Percentiles rank a stretch among this genome's conserved stretches.
phyloP scores from a whole-genome alignment of 2,329 filamentous ascomycete species.

The Pyricularia grisea region DNA sequence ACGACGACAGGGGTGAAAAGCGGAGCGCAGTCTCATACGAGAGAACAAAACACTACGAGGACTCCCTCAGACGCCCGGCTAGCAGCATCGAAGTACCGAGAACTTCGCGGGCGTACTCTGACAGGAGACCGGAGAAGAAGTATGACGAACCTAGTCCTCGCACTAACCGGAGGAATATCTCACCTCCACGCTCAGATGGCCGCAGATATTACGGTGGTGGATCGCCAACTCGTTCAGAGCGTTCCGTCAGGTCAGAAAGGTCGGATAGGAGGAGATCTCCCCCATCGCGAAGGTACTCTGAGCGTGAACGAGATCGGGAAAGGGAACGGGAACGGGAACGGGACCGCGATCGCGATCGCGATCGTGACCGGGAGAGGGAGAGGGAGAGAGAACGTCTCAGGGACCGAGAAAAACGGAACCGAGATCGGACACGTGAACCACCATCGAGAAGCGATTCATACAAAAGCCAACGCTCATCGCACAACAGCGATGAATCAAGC shows the following conservation, averaged over 20 bases:
- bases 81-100: slow-evolving; percentile 14
- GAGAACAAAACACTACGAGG: not conserved
- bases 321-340: too few species aligned
- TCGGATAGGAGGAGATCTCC: slow-evolving; percentile 9
- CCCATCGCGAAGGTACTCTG: slow-evolving; percentile 13
- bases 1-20: not conserved
- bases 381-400: slow-evolving; percentile 1
- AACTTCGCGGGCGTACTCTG: not conserved
- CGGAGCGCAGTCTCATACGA: not conserved
- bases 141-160: slow-evolving; percentile 8
- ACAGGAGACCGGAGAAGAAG: not conserved
- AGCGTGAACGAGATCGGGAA: not conserved
- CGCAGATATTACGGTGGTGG: not conserved
- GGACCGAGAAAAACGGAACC: slow-evolving; percentile 5
- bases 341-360: not conserved
- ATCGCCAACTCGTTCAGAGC: slow-evolving; percentile 1
- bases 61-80: slow-evolving; percentile 23
- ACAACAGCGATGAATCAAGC: slow-evolving; percentile 26
- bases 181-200: not conserved
- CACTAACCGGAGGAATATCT: slow-evolving; percentile 6
- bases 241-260: not conserved
- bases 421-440: slow-evolving; percentile 7
- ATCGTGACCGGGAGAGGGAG: not conserved
- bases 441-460: slow-evolving; percentile 18
- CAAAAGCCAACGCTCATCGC: slow-evolving; percentile 10